Percentiles rank a stretch among this genome's conserved stretches.
Evolutionary conservation across 208 protist species (phyloP).

Genomic region (Acanthamoeba triangularis): DNA sequence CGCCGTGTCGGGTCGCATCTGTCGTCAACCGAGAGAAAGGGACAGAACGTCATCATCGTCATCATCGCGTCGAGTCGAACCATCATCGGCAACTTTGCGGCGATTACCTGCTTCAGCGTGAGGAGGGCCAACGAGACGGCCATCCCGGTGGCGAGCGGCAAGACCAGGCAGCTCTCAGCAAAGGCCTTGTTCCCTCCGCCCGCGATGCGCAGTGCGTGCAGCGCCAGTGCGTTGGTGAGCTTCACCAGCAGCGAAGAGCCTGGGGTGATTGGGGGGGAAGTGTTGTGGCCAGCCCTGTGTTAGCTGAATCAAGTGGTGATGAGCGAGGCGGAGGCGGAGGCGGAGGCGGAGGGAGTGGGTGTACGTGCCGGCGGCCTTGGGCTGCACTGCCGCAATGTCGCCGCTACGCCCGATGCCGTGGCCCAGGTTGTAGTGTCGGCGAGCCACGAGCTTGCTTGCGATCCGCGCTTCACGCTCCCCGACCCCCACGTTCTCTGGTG

Average conservation of each 20-base stretch:
- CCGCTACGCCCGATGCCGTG: constrained; percentile 98
- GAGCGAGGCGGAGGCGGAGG: not conserved
- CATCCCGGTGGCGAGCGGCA: constrained; percentile 98
- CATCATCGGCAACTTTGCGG: not conserved
- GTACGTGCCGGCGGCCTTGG: constrained; percentile 96
- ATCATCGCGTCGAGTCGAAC: no score
- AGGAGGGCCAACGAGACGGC: constrained; percentile 93
- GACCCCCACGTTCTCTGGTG: constrained; percentile 94
- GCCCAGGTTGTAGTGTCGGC: constrained; percentile 93
- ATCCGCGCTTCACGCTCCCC: constrained; percentile 98
- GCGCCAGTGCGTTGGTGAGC: constrained; percentile 95
- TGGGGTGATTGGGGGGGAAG: not conserved
- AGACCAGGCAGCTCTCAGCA: constrained; percentile 88
- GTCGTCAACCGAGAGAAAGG: not conserved
- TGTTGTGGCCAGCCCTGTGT: no score
- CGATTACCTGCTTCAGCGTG: constrained; percentile 83
- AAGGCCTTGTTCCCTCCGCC: constrained; percentile 50
- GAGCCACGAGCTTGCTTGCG: constrained; percentile 91
- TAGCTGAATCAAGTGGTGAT: not conserved
- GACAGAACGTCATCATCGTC: no score
- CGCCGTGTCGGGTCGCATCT: constrained; percentile 64
- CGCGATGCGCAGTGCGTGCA: constrained; percentile 88
- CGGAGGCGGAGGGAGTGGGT: not conserved
- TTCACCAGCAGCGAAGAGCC: constrained; percentile 95
- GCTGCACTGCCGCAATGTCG: constrained; percentile 96